Conservation (phyloP, 2,329 filamentous ascomycete genomes). For the Sordariomycetes sp. region DNA sequence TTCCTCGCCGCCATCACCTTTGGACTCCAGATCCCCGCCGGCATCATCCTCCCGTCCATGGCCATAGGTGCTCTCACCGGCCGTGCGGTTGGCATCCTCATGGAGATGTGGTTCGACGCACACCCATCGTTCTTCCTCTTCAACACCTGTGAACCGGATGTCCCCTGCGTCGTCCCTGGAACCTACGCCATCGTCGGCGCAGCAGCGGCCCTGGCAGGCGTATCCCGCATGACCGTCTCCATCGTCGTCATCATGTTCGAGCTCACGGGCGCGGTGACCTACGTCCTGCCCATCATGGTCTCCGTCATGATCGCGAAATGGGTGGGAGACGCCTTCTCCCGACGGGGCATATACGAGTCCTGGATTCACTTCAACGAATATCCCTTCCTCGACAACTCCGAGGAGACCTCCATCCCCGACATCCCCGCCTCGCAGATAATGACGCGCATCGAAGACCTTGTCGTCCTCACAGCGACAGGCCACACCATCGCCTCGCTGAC, state of each 20-base stretch:
- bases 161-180: constrained; percentile 83
- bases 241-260: constrained; percentile 99
- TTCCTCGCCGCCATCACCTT: constrained; percentile 83
- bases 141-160: constrained; percentile 71
- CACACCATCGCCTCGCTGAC: constrained; percentile 76
- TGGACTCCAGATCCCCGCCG: constrained; percentile 86
- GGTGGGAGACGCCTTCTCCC: constrained; percentile 92
- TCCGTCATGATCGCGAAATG: constrained; percentile 97
- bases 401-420: constrained; percentile 77
- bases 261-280: constrained; percentile 88
- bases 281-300: constrained; percentile 97
- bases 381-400: constrained; percentile 83
- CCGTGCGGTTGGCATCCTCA: constrained; percentile 77
- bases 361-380: constrained; percentile 98
- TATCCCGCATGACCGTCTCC: constrained; percentile 93
- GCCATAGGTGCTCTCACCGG: constrained; percentile 88
- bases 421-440: constrained; percentile 82
- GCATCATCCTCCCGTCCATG: constrained; percentile 93
- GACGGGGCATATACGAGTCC: constrained; percentile 89
- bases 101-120: constrained; percentile 78
- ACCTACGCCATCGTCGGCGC: constrained; percentile 96
- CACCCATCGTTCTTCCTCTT: constrained; percentile 74
- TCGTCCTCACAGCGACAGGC: constrained; percentile 76
- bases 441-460: constrained; percentile 85
- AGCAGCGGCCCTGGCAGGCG: constrained; percentile 85